These are phyloP conservation scores for Escallonia rubra DNA, from an alignment of 129 eudicot genomes.

Conservation along the genomic window DNA sequence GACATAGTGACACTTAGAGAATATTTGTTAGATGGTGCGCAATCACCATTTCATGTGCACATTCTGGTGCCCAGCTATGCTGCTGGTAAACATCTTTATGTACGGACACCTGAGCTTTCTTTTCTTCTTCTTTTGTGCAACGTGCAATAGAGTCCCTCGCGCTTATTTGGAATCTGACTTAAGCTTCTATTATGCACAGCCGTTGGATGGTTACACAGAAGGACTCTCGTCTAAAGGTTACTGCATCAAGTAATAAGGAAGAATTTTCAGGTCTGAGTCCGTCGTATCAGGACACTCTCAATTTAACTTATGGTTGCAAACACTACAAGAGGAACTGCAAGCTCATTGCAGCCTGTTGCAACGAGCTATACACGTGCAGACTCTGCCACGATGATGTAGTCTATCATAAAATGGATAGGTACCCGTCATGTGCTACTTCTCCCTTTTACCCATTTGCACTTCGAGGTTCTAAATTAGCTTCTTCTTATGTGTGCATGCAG, in stretches of 20 bases:
- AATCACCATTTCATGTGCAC: too few relatives aligned
- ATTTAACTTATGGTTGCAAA: constrained; percentile 66
- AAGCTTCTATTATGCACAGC: constrained; percentile 30
- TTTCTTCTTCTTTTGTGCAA: not conserved
- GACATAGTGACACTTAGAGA: not conserved
- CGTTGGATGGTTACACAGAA: constrained; percentile 64
- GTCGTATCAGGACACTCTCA: constrained; percentile 59
- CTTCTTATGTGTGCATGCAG: constrained; percentile 32
- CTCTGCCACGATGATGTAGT: constrained; percentile 80
- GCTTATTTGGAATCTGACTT: constrained; percentile 10
- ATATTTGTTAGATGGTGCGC: too few relatives aligned
- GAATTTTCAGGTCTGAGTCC: constrained; percentile 56
- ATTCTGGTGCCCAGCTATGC: too few relatives aligned
- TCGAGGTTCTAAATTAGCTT: not conserved
- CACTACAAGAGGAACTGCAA: constrained; percentile 94
- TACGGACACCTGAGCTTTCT: not conserved
- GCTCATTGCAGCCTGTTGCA: constrained; percentile 86
- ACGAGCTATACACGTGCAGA: constrained; percentile 68
- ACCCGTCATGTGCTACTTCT: not conserved
- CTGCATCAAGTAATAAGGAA: constrained; percentile 27
- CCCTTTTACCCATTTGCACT: constrained; percentile 9
- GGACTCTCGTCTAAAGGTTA: constrained; percentile 30
- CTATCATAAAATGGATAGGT: constrained; percentile 90
- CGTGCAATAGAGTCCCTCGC: not conserved
- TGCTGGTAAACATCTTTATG: too few relatives aligned